These are phyloP conservation scores for Chlorella vulgaris DNA, from an alignment of 139 green algal genomes.

Conservation along the genomic window DNA sequence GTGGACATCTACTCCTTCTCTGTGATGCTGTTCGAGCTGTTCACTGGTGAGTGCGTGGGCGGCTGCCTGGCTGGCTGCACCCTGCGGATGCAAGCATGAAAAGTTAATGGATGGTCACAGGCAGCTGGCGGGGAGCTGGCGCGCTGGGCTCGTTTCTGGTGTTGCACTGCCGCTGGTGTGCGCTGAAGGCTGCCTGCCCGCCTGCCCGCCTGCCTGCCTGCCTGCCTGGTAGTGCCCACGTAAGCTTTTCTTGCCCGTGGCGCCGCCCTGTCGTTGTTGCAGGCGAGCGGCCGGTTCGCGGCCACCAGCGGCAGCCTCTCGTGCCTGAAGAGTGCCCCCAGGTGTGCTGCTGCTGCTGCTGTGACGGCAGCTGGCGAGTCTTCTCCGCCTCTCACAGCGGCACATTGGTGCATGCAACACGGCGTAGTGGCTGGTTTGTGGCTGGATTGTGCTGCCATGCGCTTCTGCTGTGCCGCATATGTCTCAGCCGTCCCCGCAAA, in stretches of 20 bases:
- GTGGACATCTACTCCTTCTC: background rate
- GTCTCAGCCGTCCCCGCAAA: background rate
- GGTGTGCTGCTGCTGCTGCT: background rate
- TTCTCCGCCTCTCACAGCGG: background rate
- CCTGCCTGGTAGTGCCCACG: background rate
- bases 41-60: background rate
- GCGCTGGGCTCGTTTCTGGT: too few species aligned
- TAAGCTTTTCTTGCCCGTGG: background rate
- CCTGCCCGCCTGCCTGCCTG: background rate
- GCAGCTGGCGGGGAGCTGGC: background rate
- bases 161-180: too few species aligned
- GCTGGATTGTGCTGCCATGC: background rate
- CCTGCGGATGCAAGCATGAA: background rate
- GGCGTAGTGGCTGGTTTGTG: too few species aligned
- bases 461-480: background rate
- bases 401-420: background rate
- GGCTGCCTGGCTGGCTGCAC: background rate
- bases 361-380: too few species aligned
- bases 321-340: conserved; percentile 12
- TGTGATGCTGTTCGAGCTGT: conserved; percentile 2
- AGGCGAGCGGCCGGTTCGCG: conserved; percentile 22
- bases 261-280: background rate
- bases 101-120: background rate
- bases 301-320: background rate
- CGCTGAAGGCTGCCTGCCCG: background rate